Base-by-base conservation (phyloP, 495 filamentous ascomycete genomes). In the Hypoxylon perforatum region DNA sequence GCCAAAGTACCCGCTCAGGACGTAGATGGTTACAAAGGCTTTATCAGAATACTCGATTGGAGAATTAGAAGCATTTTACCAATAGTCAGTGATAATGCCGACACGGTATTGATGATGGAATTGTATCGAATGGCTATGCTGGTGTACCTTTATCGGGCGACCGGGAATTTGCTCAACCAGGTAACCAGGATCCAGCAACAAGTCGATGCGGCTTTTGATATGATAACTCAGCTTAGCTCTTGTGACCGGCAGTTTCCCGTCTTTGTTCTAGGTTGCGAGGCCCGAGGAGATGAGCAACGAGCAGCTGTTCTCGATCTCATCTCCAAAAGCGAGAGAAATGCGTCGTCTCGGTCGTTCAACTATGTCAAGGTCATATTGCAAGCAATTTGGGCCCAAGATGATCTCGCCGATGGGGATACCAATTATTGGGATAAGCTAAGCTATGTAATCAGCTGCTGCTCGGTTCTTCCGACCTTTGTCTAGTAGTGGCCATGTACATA, bases 381-480 rank as follows among this genome's bases (percentile, higher is more conserved):
- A 35, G 74, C 69, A 3, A 55, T 75, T n/a, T 80, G 76, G 77
- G 75, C 73, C 28, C 76, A 77, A 59, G 74, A 78, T 49, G 76
- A 80, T 38, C 72, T 80, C 9, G 75, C 72, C 1, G 60, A 73
- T 19, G 23, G 63, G 11, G 69, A 70, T 19, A 38, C 73, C 18
- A 61, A 74, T 38, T 79, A 79, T 38, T 61, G 65, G 55, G 62
- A 71, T 14, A 70, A 70, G 59, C 12, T 79, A 38, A 69, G 51
- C 44, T 61, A 44, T 36, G 55, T 78, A 12, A 65, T 78, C 25
- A 71, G 67, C 51, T 65, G 52, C 36, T 72, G 70, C 56, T 38
- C 19, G 35, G 77, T 72, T 36, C 21, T 73, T 17, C 76, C 76
- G 49, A 57, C 59, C 38, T 76, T 76, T 61, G 69, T 63, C 12